These are phyloP conservation scores for Cordyceps cateniannulata DNA, from an alignment of 2,329 filamentous ascomycete genomes.

Conservation along the genomic window DNA sequence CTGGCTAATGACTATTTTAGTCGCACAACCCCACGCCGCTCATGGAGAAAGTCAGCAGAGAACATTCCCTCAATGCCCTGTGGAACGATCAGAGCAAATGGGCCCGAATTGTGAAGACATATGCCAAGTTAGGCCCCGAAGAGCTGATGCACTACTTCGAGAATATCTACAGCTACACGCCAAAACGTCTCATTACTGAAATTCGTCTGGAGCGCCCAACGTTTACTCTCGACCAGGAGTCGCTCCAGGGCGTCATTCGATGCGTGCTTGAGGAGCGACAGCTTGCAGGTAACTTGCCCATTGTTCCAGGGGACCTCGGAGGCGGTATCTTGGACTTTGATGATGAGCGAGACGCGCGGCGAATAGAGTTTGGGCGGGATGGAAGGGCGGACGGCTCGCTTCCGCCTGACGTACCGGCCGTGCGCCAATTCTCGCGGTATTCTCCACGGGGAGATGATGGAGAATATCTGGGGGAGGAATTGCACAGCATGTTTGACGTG, in stretches of 20 bases:
- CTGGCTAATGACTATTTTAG: conserved; percentile 5
- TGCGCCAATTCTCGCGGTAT: conserved; percentile 28
- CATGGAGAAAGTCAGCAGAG: conserved; percentile 20
- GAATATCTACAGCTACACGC: conserved; percentile 39
- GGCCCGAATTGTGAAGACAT: conserved; percentile 36
- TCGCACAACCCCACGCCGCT: conserved; percentile 16
- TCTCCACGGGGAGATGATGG: conserved; percentile 36
- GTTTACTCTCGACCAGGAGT: conserved; percentile 40
- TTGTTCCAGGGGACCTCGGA: conserved; percentile 25
- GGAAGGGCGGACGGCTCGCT: conserved; percentile 31
- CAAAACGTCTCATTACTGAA: conserved; percentile 36
- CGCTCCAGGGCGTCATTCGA: conserved; percentile 33
- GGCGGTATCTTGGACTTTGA: conserved; percentile 38
- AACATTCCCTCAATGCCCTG: conserved; percentile 26
- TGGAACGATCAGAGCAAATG: conserved; percentile 32
- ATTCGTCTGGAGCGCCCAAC: conserved; percentile 33
- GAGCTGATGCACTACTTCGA: conserved; percentile 44
- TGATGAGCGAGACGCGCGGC: conserved; percentile 29
- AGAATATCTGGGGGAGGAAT: conserved; percentile 24
- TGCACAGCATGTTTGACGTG: conserved; percentile 11
- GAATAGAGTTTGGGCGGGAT: conserved; percentile 25
- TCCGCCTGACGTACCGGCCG: conserved; percentile 23
- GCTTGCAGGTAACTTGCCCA: conserved; percentile 26
- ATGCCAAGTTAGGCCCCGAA: conserved; percentile 43
- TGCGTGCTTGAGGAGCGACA: conserved; percentile 32